These are phyloP conservation scores for Fusarium verticillioides DNA, from an alignment of 2,329 filamentous ascomycete species.

Conservation along the genomic window DNA sequence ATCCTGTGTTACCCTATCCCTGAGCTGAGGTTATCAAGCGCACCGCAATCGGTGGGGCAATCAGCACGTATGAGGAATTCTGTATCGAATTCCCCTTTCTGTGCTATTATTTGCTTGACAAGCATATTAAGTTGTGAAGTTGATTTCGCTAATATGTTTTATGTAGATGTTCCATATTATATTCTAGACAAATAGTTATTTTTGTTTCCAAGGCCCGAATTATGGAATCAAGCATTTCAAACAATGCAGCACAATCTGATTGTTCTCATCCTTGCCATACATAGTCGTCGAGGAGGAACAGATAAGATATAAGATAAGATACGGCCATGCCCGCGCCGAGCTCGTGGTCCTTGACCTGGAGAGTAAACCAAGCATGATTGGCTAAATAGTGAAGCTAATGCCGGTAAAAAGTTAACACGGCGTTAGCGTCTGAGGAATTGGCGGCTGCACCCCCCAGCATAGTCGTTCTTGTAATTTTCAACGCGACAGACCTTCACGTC, in stretches of 20 bases:
- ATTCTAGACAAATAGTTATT: not conserved
- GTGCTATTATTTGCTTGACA: not conserved
- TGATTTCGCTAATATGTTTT: not conserved
- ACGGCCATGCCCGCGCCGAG: not conserved
- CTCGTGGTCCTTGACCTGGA: not conserved
- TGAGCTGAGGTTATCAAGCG: not conserved
- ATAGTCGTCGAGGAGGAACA: not conserved
- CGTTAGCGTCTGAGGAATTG: conserved; percentile 57
- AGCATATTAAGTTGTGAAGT: not conserved
- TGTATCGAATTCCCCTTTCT: not conserved
- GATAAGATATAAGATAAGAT: conserved; percentile 37
- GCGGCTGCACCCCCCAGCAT: conserved; percentile 54
- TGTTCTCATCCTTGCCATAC: not conserved
- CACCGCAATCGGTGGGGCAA: conserved; percentile 24
- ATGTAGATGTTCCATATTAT: not conserved
- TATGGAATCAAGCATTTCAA: not conserved
- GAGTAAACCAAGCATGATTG: not conserved
- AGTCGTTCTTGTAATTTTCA: conserved; percentile 54
- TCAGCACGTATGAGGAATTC: conserved; percentile 1
- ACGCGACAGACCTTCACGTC: conserved; percentile 47
- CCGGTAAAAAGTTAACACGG: conserved; percentile 52
- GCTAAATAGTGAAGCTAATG: conserved; percentile 15
- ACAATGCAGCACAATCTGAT: not conserved
- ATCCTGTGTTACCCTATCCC: conserved; percentile 24
- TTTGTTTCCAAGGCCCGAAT: not conserved